phyloP scores from a whole-genome alignment of 2,329 filamentous ascomycete genomes.

The Nemania sp. region DNA sequence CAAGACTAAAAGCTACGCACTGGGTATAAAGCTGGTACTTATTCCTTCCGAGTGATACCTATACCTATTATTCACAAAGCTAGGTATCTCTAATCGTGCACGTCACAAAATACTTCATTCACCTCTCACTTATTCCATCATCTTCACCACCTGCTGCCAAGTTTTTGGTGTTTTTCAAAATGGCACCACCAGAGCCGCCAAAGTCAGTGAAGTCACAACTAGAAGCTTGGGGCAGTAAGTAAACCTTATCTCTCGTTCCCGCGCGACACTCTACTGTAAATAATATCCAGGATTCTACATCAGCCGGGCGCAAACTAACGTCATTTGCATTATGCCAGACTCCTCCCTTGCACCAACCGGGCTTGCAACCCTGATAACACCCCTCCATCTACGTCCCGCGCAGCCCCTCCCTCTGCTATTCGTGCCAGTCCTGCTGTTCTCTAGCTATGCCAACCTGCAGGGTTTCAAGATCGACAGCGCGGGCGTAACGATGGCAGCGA shows the following conservation, averaged over 20 bases:
- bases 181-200: slow-evolving; percentile 51
- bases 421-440: slow-evolving; percentile 66
- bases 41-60: not conserved
- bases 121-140: not conserved
- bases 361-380: slow-evolving; percentile 67
- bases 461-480: slow-evolving; percentile 69
- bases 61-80: not conserved
- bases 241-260: not conserved
- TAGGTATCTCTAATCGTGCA: not conserved
- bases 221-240: slow-evolving; percentile 65
- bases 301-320: not conserved
- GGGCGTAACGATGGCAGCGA: slow-evolving; percentile 67
- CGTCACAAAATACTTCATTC: not conserved
- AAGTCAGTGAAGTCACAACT: slow-evolving; percentile 54
- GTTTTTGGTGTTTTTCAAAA: slow-evolving; percentile 32
- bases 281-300: not conserved
- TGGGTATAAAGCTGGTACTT: too few species aligned
- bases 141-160: not conserved
- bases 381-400: slow-evolving; percentile 67
- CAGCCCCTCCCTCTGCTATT: slow-evolving; percentile 63
- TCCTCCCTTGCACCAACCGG: slow-evolving; percentile 66
- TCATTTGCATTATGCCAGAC: slow-evolving; percentile 52
- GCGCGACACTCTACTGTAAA: not conserved
- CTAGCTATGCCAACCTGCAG: slow-evolving; percentile 69
- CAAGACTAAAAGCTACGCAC: not conserved